Evolutionary conservation across 1,139 yeast species (phyloP), one percentile per base, ranked within the genome.

Genomic region (Meyerozyma athensensis): DNA sequence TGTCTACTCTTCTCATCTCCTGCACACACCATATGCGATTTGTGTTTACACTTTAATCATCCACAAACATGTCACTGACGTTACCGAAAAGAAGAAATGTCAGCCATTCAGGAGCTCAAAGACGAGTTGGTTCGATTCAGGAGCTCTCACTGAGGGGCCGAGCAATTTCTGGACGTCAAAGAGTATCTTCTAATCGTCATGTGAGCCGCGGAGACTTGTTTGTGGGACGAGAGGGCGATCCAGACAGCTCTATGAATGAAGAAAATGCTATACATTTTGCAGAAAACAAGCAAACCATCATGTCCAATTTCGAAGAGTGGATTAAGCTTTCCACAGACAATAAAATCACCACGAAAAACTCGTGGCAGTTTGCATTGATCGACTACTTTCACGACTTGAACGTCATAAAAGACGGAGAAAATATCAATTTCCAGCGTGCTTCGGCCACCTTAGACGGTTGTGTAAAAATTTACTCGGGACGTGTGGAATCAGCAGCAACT

Each of bases 401-500:
- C 13, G 71, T 85, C 33, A 63, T 81, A 14, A 65, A 72, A 44
- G 76, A 69, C 30, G 85, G 84, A 4, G 81, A 78, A 40, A 71
- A 77, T 16, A 78, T 82, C 48, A 81, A 82, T 52, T 85, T 85
- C 52, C 92, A 81, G 50, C 76, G 74, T 45, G 95, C 95, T 0
- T 77, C 87, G 1, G 83, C 87, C 2, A 83, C 95, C 0, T 61
- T 86, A 31, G 95, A 86, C 52, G 95, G 95, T 1, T 86, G 95
- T 63, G 86, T 85, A 31, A 85, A 85, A 59, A 83, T 86, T 36
- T 86, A 86, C 50, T 77, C 89, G 7, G 81, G 89, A 22, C 74
- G 98, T 51, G 90, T 92, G 13, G 97, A 90, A 49, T 84, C 95
- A 0, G 95, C 87, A 0, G 95, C 92, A 2, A 81, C 85, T 1